Percentiles rank a stretch among this genome's conserved stretches.
Evolutionary conservation across 225 moss, liverwort and hornwort species (phyloP).

Genomic region (Antitrichia curtipendula): DNA sequence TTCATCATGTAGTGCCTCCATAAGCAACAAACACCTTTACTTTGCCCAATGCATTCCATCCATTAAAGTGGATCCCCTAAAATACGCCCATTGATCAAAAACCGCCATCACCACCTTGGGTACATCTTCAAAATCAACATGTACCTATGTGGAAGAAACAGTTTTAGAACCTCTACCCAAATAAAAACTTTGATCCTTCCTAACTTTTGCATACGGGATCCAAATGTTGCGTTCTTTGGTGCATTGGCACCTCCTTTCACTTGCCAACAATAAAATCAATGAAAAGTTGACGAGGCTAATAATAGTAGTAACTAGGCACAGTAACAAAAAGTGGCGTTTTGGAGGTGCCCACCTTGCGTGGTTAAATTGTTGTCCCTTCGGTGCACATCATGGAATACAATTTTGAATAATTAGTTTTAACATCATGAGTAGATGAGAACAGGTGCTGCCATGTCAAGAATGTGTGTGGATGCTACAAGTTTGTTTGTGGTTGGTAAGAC

Average conservation of each 20-base stretch:
- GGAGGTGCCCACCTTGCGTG: not conserved
- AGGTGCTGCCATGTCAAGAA: not conserved
- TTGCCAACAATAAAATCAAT: not conserved
- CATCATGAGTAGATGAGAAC: not conserved
- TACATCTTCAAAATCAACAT: not conserved
- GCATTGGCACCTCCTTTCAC: not conserved
- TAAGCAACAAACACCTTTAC: not conserved
- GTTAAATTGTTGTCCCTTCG: not conserved
- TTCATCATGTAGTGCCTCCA: not conserved
- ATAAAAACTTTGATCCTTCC: not conserved
- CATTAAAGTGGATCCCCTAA: accelerated
- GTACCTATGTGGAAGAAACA: accelerated
- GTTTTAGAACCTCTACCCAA: too few species aligned
- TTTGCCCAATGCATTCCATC: not conserved
- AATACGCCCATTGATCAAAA: accelerated
- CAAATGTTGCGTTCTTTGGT: not conserved
- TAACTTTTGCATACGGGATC: not conserved
- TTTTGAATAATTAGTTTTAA: not conserved
- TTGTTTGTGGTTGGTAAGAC: not conserved
- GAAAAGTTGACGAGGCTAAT: not conserved
- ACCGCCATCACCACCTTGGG: not conserved
- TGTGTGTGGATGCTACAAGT: too few species aligned
- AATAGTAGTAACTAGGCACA: not conserved
- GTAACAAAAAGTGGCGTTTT: not conserved
- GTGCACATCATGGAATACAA: not conserved